Conservation (phyloP, 2,329 filamentous ascomycete genomes). For the Fusarium sp. region DNA sequence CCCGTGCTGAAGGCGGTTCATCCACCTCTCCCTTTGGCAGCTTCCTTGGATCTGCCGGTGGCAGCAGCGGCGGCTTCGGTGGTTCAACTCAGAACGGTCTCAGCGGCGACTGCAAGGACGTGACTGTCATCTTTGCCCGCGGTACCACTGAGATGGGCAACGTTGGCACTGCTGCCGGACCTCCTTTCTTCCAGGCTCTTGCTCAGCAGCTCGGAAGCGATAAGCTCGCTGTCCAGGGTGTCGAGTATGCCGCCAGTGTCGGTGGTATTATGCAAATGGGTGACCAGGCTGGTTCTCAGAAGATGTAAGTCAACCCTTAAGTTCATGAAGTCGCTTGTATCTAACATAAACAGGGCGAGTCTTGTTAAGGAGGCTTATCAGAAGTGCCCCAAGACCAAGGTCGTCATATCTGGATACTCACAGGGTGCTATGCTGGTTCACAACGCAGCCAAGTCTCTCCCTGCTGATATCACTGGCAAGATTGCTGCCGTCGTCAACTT, state of each 20-base stretch:
- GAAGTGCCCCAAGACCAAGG: conserved; percentile 54
- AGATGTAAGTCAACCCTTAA: conserved; percentile 52
- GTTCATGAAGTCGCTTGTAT: background rate
- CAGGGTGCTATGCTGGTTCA: conserved; percentile 53
- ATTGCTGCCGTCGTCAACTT: conserved; percentile 44
- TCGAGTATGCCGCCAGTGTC: conserved; percentile 58
- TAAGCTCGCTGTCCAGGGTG: conserved; percentile 61
- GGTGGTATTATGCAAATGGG: conserved; percentile 57
- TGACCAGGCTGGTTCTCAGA: conserved; percentile 51
- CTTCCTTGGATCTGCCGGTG: conserved; percentile 1
- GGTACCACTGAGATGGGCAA: conserved; percentile 62
- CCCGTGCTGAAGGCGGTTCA: background rate
- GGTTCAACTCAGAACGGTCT: conserved; percentile 38
- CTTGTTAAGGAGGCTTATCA: conserved; percentile 45
- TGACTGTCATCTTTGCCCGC: conserved; percentile 65
- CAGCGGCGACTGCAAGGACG: conserved; percentile 39
- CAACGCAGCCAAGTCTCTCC: conserved; percentile 50
- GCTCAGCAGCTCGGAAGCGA: conserved; percentile 50
- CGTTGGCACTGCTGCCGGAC: conserved; percentile 58
- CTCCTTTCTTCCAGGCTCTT: conserved; percentile 58
- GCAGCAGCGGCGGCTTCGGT: conserved; percentile 1
- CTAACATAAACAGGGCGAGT: conserved; percentile 21
- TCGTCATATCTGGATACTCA: conserved; percentile 58
- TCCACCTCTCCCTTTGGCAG: background rate
- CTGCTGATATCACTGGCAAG: conserved; percentile 45